phyloP scores from a whole-genome alignment of 2,329 filamentous ascomycete genomes.

The Colletotrichum melonis region DNA sequence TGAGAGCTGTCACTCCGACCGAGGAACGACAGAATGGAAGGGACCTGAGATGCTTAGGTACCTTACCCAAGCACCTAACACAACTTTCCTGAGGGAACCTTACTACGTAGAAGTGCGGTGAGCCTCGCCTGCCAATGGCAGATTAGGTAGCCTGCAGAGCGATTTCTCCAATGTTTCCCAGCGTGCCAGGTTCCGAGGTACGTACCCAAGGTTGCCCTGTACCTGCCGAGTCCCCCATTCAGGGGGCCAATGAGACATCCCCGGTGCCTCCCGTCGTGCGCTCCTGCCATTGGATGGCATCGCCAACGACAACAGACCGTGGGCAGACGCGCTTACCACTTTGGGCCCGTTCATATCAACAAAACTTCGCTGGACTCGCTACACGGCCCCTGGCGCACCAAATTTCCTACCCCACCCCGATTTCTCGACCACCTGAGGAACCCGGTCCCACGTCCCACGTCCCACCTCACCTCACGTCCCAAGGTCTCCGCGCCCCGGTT shows the following conservation, averaged over 20 bases:
- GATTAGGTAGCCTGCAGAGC: background rate
- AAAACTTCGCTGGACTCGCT: conserved; percentile 33
- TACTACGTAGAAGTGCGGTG: conserved; percentile 19
- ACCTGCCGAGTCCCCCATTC: conserved; percentile 22
- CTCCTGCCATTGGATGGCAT: conserved; percentile 18
- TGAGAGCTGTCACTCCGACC: conserved; percentile 10
- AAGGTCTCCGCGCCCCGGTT: conserved; percentile 1
- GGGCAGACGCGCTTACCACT: conserved; percentile 37
- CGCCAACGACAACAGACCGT: conserved; percentile 21
- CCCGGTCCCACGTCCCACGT: conserved; percentile 7
- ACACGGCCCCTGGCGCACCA: conserved; percentile 35
- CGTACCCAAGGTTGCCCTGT: conserved; percentile 7
- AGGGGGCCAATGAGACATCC: conserved; percentile 20
- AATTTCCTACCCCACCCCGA: conserved; percentile 33
- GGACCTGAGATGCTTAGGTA: background rate
- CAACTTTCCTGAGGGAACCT: background rate
- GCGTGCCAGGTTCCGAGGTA: background rate
- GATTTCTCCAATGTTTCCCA: background rate
- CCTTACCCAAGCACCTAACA: background rate
- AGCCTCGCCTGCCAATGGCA: conserved; percentile 17
- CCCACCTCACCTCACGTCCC: conserved; percentile 4
- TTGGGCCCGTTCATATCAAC: conserved; percentile 36
- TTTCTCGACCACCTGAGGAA: conserved; percentile 26
- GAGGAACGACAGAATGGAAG: background rate
- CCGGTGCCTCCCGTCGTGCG: background rate